phyloP scores from a whole-genome alignment of 228 moss, liverwort and hornwort species.

The Sphagnum fallax region DNA sequence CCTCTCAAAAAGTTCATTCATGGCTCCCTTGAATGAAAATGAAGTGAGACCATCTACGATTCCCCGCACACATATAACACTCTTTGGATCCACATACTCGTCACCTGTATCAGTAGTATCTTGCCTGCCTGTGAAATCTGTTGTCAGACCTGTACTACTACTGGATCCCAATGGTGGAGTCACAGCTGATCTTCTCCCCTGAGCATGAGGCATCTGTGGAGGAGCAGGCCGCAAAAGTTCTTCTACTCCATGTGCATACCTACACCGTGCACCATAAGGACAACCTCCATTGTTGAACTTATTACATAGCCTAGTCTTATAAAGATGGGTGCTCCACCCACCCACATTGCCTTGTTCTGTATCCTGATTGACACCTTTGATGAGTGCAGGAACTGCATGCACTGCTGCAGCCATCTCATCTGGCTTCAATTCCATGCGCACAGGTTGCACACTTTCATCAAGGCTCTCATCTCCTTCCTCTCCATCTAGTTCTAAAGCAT shows the following conservation, averaged over 20 bases:
- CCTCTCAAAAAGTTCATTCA: constrained; percentile 11
- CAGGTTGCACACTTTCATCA: constrained; percentile 2
- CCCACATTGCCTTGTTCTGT: not conserved
- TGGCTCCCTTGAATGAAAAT: constrained; percentile 5
- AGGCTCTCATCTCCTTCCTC: not conserved
- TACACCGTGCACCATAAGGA: not conserved
- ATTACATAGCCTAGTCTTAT: constrained; percentile 4
- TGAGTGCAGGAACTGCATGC: not conserved
- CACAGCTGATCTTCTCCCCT: not conserved
- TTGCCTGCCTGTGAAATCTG: not conserved
- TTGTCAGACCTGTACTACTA: not conserved
- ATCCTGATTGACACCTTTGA: not conserved
- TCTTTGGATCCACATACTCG: constrained; percentile 2
- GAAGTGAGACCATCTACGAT: not conserved
- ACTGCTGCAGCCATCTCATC: not conserved
- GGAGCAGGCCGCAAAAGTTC: constrained; percentile 1
- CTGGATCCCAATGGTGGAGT: not conserved
- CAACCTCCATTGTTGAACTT: constrained; percentile 5
- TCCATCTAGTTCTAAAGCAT: not conserved
- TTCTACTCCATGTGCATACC: constrained; percentile 5
- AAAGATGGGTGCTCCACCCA: constrained; percentile 3
- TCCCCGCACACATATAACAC: constrained; percentile 3
- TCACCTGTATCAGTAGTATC: not conserved
- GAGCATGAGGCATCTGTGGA: not conserved
- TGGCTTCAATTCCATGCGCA: not conserved